phyloP scores from a whole-genome alignment of 208 protist genomes.

The Blastocrithidia nonstop region DNA sequence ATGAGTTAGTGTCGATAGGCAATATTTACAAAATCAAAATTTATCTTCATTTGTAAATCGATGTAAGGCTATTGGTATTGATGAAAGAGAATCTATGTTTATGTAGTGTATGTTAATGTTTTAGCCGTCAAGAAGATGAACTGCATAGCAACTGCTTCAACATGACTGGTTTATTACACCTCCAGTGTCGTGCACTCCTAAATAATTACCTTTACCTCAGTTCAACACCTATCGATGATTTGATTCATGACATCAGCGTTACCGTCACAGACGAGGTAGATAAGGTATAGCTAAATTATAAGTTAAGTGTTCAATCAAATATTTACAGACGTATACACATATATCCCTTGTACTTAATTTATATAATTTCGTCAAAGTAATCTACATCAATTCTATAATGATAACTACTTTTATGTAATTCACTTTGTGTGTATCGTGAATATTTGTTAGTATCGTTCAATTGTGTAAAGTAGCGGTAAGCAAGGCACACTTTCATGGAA shows the following conservation, averaged over 20 bases:
- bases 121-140: conserved; percentile 41
- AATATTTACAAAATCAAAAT: too few species aligned
- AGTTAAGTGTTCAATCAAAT: background rate
- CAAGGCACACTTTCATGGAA: too few species aligned
- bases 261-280: background rate
- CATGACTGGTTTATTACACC: conserved; percentile 58
- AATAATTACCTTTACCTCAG: conserved; percentile 34
- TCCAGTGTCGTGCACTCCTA: conserved; percentile 32
- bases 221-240: conserved; percentile 59
- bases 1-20: too few species aligned
- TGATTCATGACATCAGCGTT: conserved; percentile 11
- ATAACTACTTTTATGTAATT: too few species aligned
- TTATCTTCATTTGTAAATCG: conserved; percentile 10
- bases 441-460: too few species aligned
- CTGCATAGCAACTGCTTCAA: conserved; percentile 26
- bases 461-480: too few species aligned
- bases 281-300: background rate
- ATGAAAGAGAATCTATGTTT: conserved; percentile 21
- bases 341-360: background rate
- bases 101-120: conserved; percentile 60
- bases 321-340: background rate
- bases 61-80: conserved; percentile 25
- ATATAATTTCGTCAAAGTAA: too few species aligned
- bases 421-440: background rate
- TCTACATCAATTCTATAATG: too few species aligned